phyloP scores from a whole-genome alignment of 2,329 filamentous ascomycete genomes.

The Zasmidium cellare region DNA sequence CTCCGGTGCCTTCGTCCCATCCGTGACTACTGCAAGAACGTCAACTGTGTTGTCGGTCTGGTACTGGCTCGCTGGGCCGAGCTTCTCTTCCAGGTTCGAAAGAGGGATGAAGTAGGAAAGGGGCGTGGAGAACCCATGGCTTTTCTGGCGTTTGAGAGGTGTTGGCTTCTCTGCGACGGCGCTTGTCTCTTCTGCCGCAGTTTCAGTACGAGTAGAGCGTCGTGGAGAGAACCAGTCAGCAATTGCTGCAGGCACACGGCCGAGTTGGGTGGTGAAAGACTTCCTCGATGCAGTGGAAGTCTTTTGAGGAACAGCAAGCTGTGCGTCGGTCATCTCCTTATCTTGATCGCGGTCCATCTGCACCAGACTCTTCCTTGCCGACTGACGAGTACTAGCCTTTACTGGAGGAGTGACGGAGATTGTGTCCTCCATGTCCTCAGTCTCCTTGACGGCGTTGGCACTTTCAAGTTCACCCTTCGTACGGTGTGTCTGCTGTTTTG shows the following conservation, averaged over 20 bases:
- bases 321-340: neutral
- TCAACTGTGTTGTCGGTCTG: constrained; percentile 39
- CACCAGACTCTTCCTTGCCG: neutral
- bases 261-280: constrained; percentile 30
- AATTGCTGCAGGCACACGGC: constrained; percentile 36
- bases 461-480: neutral
- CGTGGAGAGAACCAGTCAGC: constrained; percentile 38
- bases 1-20: constrained; percentile 33
- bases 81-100: constrained; percentile 36
- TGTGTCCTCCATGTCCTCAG: neutral
- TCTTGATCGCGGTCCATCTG: neutral
- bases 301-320: neutral
- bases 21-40: constrained; percentile 45
- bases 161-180: neutral
- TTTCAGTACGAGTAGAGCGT: constrained; percentile 17
- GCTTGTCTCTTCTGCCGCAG: constrained; percentile 8
- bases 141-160: neutral
- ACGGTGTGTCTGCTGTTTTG: neutral
- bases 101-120: constrained; percentile 50
- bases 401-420: neutral
- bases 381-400: neutral
- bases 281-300: constrained; percentile 15
- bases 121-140: constrained; percentile 39
- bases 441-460: neutral
- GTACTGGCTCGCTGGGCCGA: constrained; percentile 42